Base-by-base conservation (phyloP, 371 early-diverging fungal genomes). In the Basidiobolus meristosporus region DNA sequence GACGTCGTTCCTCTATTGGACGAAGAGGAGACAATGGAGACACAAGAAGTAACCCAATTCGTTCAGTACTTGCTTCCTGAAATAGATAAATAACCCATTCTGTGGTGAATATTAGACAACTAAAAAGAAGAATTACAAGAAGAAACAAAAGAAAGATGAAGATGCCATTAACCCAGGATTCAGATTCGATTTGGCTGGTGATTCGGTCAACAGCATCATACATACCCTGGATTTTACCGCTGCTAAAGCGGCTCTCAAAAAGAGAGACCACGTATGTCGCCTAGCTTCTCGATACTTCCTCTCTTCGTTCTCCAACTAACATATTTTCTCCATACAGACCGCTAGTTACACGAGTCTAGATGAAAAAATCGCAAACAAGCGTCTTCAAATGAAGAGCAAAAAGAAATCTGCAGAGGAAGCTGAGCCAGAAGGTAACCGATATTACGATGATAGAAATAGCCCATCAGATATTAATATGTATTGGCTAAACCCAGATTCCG, bases 221-320 rank as follows among this genome's bases (percentile, higher is more conserved):
- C 56, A 79, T 52, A 63, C 71, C 7, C 80, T 85, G 75, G 89
- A 90, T 46, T 88, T 92, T 44, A 68, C 73, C 3, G 67, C 70
- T 33, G 89, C 87, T 31, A 68, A 78, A 38, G 75, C 68, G 10
- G 73, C 75, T 45, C 57, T 85, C 20, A 80, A 76, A 48, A 49
- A 59, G 23, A 50, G 55, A 33, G 62, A 60, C 30, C 53, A 60
- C 57, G 65, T 68, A 60, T 28, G n/a, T n/a, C n/a, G n/a, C n/a
- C n/a, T n/a, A n/a, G n/a, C n/a, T n/a, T n/a, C n/a, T n/a, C n/a
- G n/a, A n/a, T n/a, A n/a, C n/a, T 36, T 31, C 16, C 7, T 21
- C 11, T 10, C 28, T 0, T 1, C 32, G n/a, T 29, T 31, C 11
- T 19, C 32, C 7, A 18, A 34, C 36, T 18, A n/a, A 40, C 35